Evolutionary conservation across 306 rosid genomes (phyloP).

Genomic region (Corylus avellana): DNA sequence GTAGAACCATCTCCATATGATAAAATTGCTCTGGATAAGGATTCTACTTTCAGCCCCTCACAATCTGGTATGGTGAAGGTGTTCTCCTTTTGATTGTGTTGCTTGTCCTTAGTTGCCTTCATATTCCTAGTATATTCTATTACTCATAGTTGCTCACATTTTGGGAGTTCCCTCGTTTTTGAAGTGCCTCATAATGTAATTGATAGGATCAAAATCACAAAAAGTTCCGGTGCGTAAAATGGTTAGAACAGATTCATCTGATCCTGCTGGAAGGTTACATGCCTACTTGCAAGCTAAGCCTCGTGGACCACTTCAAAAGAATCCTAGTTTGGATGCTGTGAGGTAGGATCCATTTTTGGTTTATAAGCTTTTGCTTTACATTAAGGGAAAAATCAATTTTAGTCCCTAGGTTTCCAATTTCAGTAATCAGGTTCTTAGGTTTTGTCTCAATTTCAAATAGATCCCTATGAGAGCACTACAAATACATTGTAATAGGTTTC

Average conservation of each 20-base stretch:
- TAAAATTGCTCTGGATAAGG: constrained; percentile 39
- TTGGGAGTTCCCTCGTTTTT: not conserved
- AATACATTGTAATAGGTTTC: no score
- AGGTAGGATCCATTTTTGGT: constrained; percentile 52
- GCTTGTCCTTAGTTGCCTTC: constrained; percentile 24
- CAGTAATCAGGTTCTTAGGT: no score
- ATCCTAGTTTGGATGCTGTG: constrained; percentile 62
- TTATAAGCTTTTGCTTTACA: constrained; percentile 14
- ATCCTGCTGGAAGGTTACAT: constrained; percentile 91
- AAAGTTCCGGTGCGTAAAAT: constrained; percentile 84
- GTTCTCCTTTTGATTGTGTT: constrained; percentile 25
- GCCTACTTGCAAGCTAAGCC: constrained; percentile 63
- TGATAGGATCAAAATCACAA: constrained; percentile 62
- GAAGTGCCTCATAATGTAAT: constrained; percentile 12
- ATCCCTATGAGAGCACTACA: no score
- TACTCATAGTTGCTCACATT: not conserved
- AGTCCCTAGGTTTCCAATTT: no score
- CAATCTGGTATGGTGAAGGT: constrained; percentile 40
- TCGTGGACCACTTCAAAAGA: constrained; percentile 43
- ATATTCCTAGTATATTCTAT: constrained; percentile 14
- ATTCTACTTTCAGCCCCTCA: constrained; percentile 45
- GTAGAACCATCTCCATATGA: constrained; percentile 47
- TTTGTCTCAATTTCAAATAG: no score
- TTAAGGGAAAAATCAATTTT: no score
- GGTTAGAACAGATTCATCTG: constrained; percentile 87